Percentiles rank a stretch among this genome's conserved stretches.
Evolutionary conservation across 305 asterid genomes (phyloP).

Genomic region (Fraxinus paxiana): DNA sequence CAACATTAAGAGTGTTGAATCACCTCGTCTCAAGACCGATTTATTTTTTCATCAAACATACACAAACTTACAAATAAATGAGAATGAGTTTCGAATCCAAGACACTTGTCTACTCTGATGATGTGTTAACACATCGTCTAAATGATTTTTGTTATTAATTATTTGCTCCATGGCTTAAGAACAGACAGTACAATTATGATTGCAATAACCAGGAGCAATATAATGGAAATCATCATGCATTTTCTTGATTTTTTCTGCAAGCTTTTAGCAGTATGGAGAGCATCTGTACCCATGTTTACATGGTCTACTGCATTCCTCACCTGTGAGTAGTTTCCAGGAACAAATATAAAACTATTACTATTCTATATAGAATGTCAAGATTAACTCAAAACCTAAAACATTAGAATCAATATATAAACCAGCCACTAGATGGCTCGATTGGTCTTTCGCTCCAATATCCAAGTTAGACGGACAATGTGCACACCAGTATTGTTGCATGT

Average conservation of each 20-base stretch:
- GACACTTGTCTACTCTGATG: neutral
- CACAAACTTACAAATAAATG: neutral
- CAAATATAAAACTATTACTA: neutral
- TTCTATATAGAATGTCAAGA: neutral
- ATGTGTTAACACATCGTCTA: neutral
- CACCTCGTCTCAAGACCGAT: neutral
- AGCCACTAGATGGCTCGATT: neutral
- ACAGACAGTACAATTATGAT: slow-evolving; percentile 53
- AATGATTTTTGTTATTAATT: neutral
- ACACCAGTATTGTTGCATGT: neutral
- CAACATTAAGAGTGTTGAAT: neutral
- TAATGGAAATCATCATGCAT: slow-evolving; percentile 65
- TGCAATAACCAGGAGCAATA: slow-evolving; percentile 52
- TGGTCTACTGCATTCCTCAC: slow-evolving; percentile 75
- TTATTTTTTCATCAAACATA: neutral
- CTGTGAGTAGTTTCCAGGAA: slow-evolving; percentile 26
- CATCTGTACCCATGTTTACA: slow-evolving; percentile 69
- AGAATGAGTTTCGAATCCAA: neutral
- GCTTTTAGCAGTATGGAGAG: slow-evolving; percentile 71
- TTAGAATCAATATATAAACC: neutral
- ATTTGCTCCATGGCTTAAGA: slow-evolving; percentile 64
- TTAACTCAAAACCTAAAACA: neutral
- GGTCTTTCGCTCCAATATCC: neutral
- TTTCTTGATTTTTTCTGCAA: slow-evolving; percentile 78
- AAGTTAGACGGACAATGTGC: neutral